These are phyloP conservation scores for Lichtheimia ramosa DNA, from an alignment of 371 early-diverging fungal species.

Conservation along the genomic window DNA sequence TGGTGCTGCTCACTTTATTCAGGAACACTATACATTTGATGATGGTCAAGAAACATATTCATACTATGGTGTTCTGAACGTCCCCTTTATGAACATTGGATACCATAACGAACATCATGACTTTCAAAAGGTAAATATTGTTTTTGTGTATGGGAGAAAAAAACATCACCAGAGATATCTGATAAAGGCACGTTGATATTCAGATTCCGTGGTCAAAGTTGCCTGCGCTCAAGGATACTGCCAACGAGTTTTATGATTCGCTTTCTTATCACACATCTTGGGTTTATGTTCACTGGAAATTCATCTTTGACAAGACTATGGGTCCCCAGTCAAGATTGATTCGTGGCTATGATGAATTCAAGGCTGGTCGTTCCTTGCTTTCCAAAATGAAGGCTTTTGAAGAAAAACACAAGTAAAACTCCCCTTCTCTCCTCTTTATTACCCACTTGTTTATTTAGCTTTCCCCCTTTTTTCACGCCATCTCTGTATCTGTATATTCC, in stretches of 20 bases:
- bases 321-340: constrained; percentile 87
- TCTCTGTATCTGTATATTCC: neutral
- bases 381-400: constrained; percentile 30
- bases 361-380: constrained; percentile 57
- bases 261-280: constrained; percentile 89
- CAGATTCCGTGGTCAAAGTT: constrained; percentile 90
- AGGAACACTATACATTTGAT: constrained; percentile 96
- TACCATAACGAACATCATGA: constrained; percentile 99
- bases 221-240: constrained; percentile 77
- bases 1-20: constrained; percentile 95
- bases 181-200: constrained; percentile 4
- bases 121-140: constrained; percentile 64
- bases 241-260: constrained; percentile 90
- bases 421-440: too few species aligned
- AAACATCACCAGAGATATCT: neutral
- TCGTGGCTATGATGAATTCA: constrained; percentile 72
- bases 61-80: constrained; percentile 93
- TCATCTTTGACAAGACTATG: constrained; percentile 69
- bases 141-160: too few species aligned
- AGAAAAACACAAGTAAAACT: constrained; percentile 11
- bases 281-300: constrained; percentile 81
- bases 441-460: neutral
- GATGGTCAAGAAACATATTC: constrained; percentile 97
- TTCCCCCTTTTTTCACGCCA: neutral
- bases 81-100: constrained; percentile 83